phyloP scores from a whole-genome alignment of 2,329 filamentous ascomycete genomes.

The Penicillium sp. region DNA sequence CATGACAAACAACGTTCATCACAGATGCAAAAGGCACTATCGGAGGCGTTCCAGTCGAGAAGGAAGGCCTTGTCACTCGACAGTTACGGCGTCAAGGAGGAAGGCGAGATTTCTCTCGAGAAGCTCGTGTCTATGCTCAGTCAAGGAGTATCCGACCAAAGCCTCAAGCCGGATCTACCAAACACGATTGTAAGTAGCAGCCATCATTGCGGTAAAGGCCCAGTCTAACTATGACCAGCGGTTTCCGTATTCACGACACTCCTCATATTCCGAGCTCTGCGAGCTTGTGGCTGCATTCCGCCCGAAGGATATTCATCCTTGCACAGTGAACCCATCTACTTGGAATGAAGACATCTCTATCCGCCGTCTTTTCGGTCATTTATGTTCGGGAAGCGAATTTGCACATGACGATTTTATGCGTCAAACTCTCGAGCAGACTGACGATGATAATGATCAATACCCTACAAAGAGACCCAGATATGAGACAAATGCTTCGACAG shows the following conservation, averaged over 20 bases:
- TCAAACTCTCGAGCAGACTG: conserved; percentile 24
- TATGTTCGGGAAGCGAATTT: conserved; percentile 63
- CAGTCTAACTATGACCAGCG: conserved; percentile 33
- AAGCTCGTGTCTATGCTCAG: conserved; percentile 35
- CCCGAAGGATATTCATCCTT: conserved; percentile 78
- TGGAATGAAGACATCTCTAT: conserved; percentile 69
- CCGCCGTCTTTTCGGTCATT: conserved; percentile 65
- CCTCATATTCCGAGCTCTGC: conserved; percentile 78
- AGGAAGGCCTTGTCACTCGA: conserved; percentile 39
- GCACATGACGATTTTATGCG: conserved; percentile 64
- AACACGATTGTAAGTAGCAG: conserved; percentile 36
- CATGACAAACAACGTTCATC: conserved; percentile 28
- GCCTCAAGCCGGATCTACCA: conserved; percentile 18
- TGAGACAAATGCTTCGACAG: conserved; percentile 14
- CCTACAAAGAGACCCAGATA: conserved; percentile 20
- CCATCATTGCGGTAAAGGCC: neutral
- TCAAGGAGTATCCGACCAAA: conserved; percentile 15
- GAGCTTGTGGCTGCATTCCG: conserved; percentile 65
- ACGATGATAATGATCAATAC: conserved; percentile 16
- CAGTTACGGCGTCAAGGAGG: conserved; percentile 37
- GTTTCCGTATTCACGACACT: conserved; percentile 89
- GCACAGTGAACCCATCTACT: conserved; percentile 63
- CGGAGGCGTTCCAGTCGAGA: conserved; percentile 33
- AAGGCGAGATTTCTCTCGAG: conserved; percentile 37
- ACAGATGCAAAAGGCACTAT: conserved; percentile 31